Evolutionary conservation across 352 stramenopile genomes (phyloP).

Genomic region (Blastocystis hominis): DNA sequence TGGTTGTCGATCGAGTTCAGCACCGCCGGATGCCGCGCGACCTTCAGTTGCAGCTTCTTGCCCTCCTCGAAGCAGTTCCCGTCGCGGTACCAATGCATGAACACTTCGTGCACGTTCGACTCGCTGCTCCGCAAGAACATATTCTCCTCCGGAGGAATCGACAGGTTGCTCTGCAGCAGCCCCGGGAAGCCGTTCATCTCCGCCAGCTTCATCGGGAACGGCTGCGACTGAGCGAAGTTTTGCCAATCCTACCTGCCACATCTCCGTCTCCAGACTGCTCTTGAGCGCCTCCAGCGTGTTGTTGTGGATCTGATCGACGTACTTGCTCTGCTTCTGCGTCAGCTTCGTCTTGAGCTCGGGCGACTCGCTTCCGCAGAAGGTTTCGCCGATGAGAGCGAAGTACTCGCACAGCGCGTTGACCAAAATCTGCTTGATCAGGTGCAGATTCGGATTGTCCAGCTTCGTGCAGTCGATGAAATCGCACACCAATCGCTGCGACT

Average conservation of each 20-base stretch:
- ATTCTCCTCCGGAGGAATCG: constrained; percentile 39
- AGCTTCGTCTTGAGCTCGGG: constrained; percentile 41
- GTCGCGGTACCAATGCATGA: constrained; percentile 33
- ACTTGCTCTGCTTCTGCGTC: constrained; percentile 39
- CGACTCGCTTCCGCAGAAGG: constrained; percentile 45
- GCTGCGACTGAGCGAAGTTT: background rate
- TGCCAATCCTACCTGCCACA: constrained; percentile 13
- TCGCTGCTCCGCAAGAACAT: constrained; percentile 46
- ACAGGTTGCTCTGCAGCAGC: constrained; percentile 37
- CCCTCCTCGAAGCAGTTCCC: constrained; percentile 55
- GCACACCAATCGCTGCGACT: constrained; percentile 9
- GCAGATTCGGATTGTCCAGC: constrained; percentile 19
- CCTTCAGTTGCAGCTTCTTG: constrained; percentile 42
- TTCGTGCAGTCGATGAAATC: constrained; percentile 50
- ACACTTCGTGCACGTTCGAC: constrained; percentile 13
- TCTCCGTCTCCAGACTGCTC: constrained; percentile 47
- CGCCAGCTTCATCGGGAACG: constrained; percentile 52
- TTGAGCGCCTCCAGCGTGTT: constrained; percentile 48
- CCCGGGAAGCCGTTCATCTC: constrained; percentile 54
- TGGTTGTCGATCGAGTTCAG: constrained; percentile 50
- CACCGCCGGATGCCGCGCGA: background rate
- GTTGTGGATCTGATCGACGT: background rate
- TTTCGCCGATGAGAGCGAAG: constrained; percentile 10
- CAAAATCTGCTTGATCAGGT: constrained; percentile 40
- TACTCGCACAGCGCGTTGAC: constrained; percentile 48